Percentiles rank a stretch among this genome's conserved stretches.
Evolutionary conservation across 2,329 filamentous ascomycete species (phyloP).

Genomic region (Plectosphaerella cucumerina): DNA sequence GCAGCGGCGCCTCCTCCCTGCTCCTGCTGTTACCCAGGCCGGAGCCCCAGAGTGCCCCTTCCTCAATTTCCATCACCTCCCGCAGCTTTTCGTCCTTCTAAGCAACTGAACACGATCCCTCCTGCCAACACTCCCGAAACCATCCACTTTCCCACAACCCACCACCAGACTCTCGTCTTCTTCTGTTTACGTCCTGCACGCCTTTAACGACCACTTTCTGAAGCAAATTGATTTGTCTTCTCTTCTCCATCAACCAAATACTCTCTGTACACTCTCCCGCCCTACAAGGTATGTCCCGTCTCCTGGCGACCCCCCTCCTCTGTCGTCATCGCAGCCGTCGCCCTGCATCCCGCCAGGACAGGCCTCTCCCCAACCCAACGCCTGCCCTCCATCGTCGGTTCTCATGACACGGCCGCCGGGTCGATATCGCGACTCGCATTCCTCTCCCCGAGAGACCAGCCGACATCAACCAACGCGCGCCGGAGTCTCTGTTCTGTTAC

Average conservation of each 20-base stretch:
- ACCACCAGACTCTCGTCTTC: constrained; percentile 5
- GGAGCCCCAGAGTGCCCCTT: not conserved
- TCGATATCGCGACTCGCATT: not conserved
- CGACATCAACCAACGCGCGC: not conserved
- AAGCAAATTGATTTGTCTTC: constrained; percentile 1
- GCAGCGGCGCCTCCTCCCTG: not conserved
- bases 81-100: constrained; percentile 3
- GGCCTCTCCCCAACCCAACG: not conserved
- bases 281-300: constrained; percentile 12
- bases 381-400: not conserved
- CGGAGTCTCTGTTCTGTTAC: constrained; percentile 1
- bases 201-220: not conserved
- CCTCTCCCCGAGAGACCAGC: not conserved
- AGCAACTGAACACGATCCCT: constrained; percentile 3
- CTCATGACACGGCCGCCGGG: not conserved
- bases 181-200: constrained; percentile 6
- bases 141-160: constrained; percentile 6
- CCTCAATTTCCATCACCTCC: constrained; percentile 6
- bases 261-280: not conserved
- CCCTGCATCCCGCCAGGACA: not conserved
- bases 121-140: constrained; percentile 6
- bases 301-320: constrained; percentile 20
- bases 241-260: not conserved
- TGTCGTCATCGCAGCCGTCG: constrained; percentile 34
- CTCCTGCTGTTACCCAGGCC: not conserved